Evolutionary conservation across 2,329 filamentous ascomycete species (phyloP), one percentile per base, ranked within the genome.

Genomic region (Talaromyces sp.): DNA sequence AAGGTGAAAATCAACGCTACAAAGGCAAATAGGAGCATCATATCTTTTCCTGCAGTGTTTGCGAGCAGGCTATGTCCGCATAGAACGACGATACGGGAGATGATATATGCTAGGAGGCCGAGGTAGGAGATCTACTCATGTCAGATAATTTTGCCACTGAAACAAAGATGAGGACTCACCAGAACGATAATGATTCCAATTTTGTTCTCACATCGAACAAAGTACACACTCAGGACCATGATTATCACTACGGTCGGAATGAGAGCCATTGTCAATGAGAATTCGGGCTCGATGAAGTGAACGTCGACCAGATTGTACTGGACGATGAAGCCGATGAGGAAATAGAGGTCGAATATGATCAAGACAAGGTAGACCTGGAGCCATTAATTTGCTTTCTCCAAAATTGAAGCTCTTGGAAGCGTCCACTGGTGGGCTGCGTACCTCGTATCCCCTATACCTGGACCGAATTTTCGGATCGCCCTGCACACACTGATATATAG

Each of bases 401-500:
- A 31, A 5, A 31, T 31, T 31, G 27, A 31, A 24, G 37, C 37
- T 57, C 54, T 16, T 39, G 22, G 19, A 58, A 22, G n/a, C 31
- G 52, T 8, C 27, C 27, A 31, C 27, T 31, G 27, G 27, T 5
- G 27, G 31, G 10, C 19, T 11, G 11, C 16, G 13, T 27, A 58
- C 54, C 54, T 58, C 54, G 31, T 58, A 58, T 37, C 33, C 54
- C 54, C 33, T 24, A 41, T 58, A 58, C 33, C 33, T 31, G 31
- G n/a, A 41, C 11, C 54, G 33, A 37, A n/a, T 39, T 39, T 41
- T 41, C 35, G 54, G 33, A 41, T 41, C 37, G 8, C 54, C 54
- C 1, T 41, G 54, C 54, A 58, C 54, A 58, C 54, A 39, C n/a
- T 41, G 54, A 58, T 58, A 58, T 33, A 58, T 58, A 22, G 54